Evolutionary conservation across 208 protist genomes (phyloP), one percentile per base, ranked within the genome.

Genomic region (Wallacemonas sp.): DNA sequence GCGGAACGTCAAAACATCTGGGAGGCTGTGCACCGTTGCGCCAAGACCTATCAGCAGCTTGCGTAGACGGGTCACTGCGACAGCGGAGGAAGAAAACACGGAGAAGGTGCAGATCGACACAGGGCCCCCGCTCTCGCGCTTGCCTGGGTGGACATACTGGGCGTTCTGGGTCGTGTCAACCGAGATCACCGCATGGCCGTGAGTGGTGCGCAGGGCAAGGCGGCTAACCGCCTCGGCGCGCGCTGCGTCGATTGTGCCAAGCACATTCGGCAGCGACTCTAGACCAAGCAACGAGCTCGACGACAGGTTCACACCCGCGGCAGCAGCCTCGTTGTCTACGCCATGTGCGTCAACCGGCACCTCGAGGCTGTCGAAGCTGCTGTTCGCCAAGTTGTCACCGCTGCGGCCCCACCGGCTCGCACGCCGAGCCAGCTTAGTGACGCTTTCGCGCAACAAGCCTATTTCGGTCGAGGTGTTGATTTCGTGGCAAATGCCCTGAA

Each of bases 31-130:
- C n/a, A 98, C 30, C 21, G 73, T 91, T n/a, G 93, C 94, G 21
- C 77, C 80, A 32, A 97, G 88, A 32, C 71, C 74, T 41, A 80
- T 87, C 55, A 93, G 87, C 41, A 98, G 91, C 69, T 97, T 96
- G 38, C 69, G 77, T n/a, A 98, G 85, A 54, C 96, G 94, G 38
- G 57, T 30, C 48, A 87, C 61, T 9, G 89, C 52, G 24, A 59
- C 38, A 1, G 70, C 66, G 32, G 93, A 96, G 38, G 93, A 85
- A 74, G 79, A 92, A 59, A 98, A 97, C 39, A 98, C 68, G 38
- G 91, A 76, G 62, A 98, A 98, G 21, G 95, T 87, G 30, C 41
- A 71, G 59, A 97, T 96, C 5, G 71, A 32, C 3, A 86, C 62
- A n/a, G 34, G 24, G 0, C n/a, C 4, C 44, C 64, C 33, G 19